Base-by-base conservation (phyloP, 2,329 filamentous ascomycete genomes). In the Aspergillus novoparasiticus region DNA sequence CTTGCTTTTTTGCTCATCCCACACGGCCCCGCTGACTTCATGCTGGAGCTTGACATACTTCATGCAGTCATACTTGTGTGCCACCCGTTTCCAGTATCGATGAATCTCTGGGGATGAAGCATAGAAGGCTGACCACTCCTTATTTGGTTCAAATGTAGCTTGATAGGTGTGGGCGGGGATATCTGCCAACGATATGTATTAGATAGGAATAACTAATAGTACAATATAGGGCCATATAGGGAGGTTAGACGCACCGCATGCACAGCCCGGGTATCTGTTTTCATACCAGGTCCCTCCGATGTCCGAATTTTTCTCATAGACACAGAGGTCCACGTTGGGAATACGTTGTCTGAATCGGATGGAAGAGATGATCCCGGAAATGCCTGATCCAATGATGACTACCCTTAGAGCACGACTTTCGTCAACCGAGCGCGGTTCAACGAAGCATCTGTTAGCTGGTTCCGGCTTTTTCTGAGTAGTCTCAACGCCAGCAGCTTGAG, bases 141-240 rank as follows among this genome's bases (percentile, higher is more conserved):
- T 73, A 57, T 76, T 77, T 0, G 82, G 83, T 62, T 82, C 82
- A 75, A 83, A 86, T 8, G 78, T 80, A 64, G 83, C 85, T 61
- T 85, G 82, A 57, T 84, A 84, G 30, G 79, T 80, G 55, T 83
- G 81, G 6, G 75, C 75, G 0, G 81, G 82, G 30, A 83, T 81
- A 66, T 84, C 81, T 76, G 51, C 16, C 6, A 26, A 34, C 28
- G 1, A 14, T 9, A 34, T 21, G 0, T 53, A 1, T 53, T 26
- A 34, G 23, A 28, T 9, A 26, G 3, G 45, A 14, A 48, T 8
- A 4, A 28, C 23, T 28, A 3, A 28, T 28, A 48, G 23, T 23
- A 48, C 45, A 26, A 26, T 3, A 28, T 28, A 48, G 23, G 23
- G 23, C 45, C 5, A 23, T 21, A 28, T 11, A 48, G 12, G 23